phyloP scores from a whole-genome alignment of 1,139 yeast species.

The Eremothecium sinecaudum region DNA sequence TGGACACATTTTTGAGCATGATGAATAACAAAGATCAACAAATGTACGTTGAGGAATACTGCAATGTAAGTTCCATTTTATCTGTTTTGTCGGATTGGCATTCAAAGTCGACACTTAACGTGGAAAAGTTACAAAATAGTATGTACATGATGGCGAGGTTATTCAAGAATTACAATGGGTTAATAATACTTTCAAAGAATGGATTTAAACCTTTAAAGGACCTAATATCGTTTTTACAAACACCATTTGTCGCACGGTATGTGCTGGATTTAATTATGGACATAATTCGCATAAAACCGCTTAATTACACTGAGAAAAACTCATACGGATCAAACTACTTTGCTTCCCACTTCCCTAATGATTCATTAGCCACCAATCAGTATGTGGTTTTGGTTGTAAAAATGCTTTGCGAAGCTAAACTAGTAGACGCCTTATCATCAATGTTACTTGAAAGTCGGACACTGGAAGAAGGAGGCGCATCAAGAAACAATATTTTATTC shows the following conservation, averaged over 20 bases:
- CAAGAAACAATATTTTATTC: conserved; percentile 30
- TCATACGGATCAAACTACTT: conserved; percentile 16
- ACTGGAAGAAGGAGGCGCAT: conserved; percentile 34
- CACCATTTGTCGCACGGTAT: conserved; percentile 50
- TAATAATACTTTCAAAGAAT: conserved; percentile 54
- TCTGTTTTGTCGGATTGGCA: conserved; percentile 57
- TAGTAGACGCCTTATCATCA: conserved; percentile 41
- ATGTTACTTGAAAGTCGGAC: conserved; percentile 32
- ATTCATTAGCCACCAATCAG: conserved; percentile 41
- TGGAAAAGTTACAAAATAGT: conserved; percentile 52
- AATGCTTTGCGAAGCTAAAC: conserved; percentile 47
- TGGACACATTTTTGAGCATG: conserved; percentile 48
- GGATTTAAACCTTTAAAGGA: conserved; percentile 49
- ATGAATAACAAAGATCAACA: conserved; percentile 56
- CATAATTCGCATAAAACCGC: conserved; percentile 48
- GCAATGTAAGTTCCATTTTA: conserved; percentile 54
- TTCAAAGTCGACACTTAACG: conserved; percentile 37
- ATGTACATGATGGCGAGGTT: conserved; percentile 53
- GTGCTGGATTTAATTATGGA: conserved; percentile 66
- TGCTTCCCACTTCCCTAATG: conserved; percentile 27
- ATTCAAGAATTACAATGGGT: conserved; percentile 69
- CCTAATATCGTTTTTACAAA: conserved; percentile 52
- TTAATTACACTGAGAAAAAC: conserved; percentile 42
- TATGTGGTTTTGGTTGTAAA: conserved; percentile 51
- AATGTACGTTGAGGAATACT: conserved; percentile 45